phyloP scores from a whole-genome alignment of 2,329 filamentous ascomycete species.

The Talaromyces albobiverticillius region DNA sequence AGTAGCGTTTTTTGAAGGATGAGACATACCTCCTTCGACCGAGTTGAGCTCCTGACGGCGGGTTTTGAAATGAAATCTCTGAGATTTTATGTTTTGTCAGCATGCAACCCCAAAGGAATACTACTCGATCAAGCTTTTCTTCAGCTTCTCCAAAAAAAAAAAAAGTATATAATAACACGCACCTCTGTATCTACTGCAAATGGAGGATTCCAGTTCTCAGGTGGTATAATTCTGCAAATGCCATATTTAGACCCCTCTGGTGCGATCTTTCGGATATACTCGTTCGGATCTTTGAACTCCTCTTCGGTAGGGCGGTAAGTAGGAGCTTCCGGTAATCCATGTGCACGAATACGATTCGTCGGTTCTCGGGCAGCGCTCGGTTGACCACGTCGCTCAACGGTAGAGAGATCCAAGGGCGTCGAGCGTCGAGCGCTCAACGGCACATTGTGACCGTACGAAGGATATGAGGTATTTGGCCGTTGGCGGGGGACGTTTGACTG shows the following conservation, averaged over 20 bases:
- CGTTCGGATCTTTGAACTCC: slow-evolving; percentile 91
- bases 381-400: slow-evolving; percentile 87
- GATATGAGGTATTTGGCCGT: slow-evolving; percentile 41
- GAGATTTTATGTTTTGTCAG: slow-evolving; percentile 5
- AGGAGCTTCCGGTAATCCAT: slow-evolving; percentile 83
- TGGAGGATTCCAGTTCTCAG: slow-evolving; percentile 86
- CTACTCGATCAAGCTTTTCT: background rate
- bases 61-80: slow-evolving; percentile 97
- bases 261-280: slow-evolving; percentile 88
- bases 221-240: slow-evolving; percentile 93
- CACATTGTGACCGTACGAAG: slow-evolving; percentile 48
- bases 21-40: slow-evolving; percentile 81
- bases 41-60: slow-evolving; percentile 96
- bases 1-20: slow-evolving; percentile 27
- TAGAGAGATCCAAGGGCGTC: slow-evolving; percentile 74
- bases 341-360: slow-evolving; percentile 73
- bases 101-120: background rate
- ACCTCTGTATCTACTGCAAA: slow-evolving; percentile 98
- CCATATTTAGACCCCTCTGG: slow-evolving; percentile 84
- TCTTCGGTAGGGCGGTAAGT: slow-evolving; percentile 87
- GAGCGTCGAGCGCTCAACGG: slow-evolving; percentile 65
- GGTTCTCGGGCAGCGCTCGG: slow-evolving; percentile 72
- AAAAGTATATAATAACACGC: slow-evolving; percentile 30
- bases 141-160: background rate
- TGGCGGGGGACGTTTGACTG: slow-evolving; percentile 33